Evolutionary conservation across 2,329 filamentous ascomycete species (phyloP).

Genomic region (Curvularia lunata): DNA sequence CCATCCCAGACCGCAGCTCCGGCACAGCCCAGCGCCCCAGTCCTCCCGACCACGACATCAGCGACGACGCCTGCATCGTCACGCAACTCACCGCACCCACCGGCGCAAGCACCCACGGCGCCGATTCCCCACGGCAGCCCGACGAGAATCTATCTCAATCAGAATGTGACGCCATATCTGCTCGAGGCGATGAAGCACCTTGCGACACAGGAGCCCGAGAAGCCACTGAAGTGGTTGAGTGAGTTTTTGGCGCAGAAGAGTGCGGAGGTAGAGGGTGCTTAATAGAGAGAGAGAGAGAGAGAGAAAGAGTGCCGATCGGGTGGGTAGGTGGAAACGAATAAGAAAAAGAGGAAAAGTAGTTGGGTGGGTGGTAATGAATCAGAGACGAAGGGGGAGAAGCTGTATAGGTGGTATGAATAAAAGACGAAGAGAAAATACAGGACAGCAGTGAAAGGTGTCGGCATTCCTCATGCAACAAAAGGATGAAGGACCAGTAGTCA

Average conservation of each 20-base stretch:
- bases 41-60: slow-evolving; percentile 6
- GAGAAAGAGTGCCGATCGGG: too few species aligned
- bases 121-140: slow-evolving; percentile 56
- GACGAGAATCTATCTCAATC: slow-evolving; percentile 58
- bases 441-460: background rate
- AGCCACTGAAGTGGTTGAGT: slow-evolving; percentile 57
- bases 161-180: slow-evolving; percentile 58
- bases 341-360: background rate
- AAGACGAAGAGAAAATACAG: background rate
- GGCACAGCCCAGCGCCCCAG: slow-evolving; percentile 7
- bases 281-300: background rate
- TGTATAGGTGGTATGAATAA: too few species aligned
- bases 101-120: slow-evolving; percentile 38
- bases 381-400: background rate
- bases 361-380: background rate
- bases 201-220: slow-evolving; percentile 58
- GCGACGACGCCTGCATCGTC: slow-evolving; percentile 31
- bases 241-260: slow-evolving; percentile 57
- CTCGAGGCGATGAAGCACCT: slow-evolving; percentile 61
- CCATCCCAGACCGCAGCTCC: slow-evolving; percentile 6
- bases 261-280: slow-evolving; percentile 54
- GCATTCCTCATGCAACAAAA: background rate
- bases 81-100: slow-evolving; percentile 47
- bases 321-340: background rate
- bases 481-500: background rate